phyloP scores from a whole-genome alignment of 2,329 filamentous ascomycete species.

The Penicillium sp. region DNA sequence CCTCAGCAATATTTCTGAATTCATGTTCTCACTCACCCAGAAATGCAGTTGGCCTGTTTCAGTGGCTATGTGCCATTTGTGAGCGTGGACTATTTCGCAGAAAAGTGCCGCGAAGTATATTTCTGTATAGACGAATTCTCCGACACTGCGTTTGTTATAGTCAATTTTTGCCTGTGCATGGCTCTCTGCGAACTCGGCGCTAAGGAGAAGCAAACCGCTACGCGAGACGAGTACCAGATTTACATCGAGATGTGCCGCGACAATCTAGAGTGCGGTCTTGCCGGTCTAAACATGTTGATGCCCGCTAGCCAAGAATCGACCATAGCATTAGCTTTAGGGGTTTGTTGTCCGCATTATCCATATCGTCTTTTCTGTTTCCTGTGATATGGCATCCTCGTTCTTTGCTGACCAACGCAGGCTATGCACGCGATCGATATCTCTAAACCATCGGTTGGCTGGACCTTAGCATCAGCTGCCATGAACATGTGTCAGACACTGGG shows the following conservation, averaged over 20 bases:
- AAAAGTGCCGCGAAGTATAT: slow-evolving; percentile 45
- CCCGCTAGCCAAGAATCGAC: slow-evolving; percentile 57
- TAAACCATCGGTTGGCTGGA: slow-evolving; percentile 63
- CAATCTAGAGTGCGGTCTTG: slow-evolving; percentile 48
- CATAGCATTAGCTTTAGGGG: slow-evolving; percentile 59
- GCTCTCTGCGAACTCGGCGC: slow-evolving; percentile 37
- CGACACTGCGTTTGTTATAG: slow-evolving; percentile 40
- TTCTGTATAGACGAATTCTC: slow-evolving; percentile 46
- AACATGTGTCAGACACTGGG: slow-evolving; percentile 63
- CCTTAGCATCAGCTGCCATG: slow-evolving; percentile 59
- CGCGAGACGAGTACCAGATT: slow-evolving; percentile 28
- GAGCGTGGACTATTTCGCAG: slow-evolving; percentile 33
- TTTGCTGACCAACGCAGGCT: slow-evolving; percentile 43
- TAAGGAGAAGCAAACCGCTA: slow-evolving; percentile 18
- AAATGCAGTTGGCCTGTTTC: slow-evolving; percentile 22
- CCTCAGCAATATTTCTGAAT: neutral
- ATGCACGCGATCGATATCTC: slow-evolving; percentile 63
- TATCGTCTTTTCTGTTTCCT: neutral
- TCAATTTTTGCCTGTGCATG: slow-evolving; percentile 41
- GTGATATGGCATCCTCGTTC: neutral
- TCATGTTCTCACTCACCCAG: slow-evolving; percentile 13
- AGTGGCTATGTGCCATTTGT: slow-evolving; percentile 37
- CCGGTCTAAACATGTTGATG: slow-evolving; percentile 56
- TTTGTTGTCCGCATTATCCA: slow-evolving; percentile 34
- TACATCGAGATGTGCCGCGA: slow-evolving; percentile 40